Base-by-base conservation (phyloP, 352 stramenopile genomes). In the Phytopythium ostracodes region DNA sequence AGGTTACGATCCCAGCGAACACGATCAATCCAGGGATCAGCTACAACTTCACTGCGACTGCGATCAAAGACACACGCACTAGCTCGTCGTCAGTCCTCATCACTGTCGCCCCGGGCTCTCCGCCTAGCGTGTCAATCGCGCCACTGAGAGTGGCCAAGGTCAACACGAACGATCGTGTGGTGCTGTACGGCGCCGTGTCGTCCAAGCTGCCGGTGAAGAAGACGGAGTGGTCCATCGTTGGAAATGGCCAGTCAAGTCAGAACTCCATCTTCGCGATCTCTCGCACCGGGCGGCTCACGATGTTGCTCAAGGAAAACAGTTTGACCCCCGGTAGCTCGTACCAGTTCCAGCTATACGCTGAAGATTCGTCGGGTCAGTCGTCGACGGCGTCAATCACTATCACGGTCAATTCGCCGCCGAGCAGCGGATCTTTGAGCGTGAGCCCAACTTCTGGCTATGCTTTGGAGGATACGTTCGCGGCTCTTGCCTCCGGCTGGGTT, bases 401-500 rank as follows among this genome's bases (percentile, higher is more conserved):
- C 1, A 67, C 67, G 4, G 79, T 65, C 3, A 91, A 89, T 59
- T 70, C 78, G 0, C 70, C 79, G 10, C 81, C 81, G 3, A 86
- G 61, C 8, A 91, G 79, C 51, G 79, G 81, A 0, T 60, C 64
- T 10, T 51, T 91, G 33, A 67, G 22, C 8, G 74, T 76, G 4
- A 80, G 72, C 1, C 81, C 81, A 5, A 63, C 64, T 9, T 60
- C 70, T 24, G 81, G 81, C 1, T 80, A 76, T 50, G 69, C 79
- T 0, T 62, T 91, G 8, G 75, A 87, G 49, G 76, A 86, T 56
- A 75, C 68, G 18, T 91, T 91, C 31, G 55, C 68, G 4, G 56
- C 86, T 2, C 65, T 79, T 4, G 73, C 72, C 14, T 77, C 64
- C 20, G 71, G 86, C 50, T 91, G 82, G 82, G 82, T 89, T 0